Base-by-base conservation (phyloP, 2,329 filamentous ascomycete species). In the Aspergillus sp. region DNA sequence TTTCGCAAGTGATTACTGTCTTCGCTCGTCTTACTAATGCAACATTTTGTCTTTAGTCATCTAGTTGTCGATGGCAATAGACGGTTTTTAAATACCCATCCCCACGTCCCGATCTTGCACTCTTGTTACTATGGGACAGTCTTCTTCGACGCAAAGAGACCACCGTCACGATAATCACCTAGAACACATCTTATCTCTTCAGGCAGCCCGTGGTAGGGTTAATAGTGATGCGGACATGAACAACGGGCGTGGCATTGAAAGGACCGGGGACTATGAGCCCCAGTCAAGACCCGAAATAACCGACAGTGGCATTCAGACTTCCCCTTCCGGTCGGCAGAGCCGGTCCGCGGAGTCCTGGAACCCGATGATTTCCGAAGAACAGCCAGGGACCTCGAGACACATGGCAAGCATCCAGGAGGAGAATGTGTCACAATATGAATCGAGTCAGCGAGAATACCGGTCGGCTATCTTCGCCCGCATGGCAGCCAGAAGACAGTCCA, bases 111-210 rank as follows among this genome's bases (percentile, higher is more conserved):
- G 52, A 58, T 57, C 49, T 60, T 60, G 52, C 50, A 52, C 62
- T 52, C 55, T 54, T 66, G 67, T 65, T 75, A 74, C 71, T 75
- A 79, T 79, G 77, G 77, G 77, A 71, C 77, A 78, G 67, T 72
- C 72, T 64, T 75, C 75, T 50, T 79, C 77, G 50, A 75, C 75
- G 32, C 75, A 77, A 67, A 69, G 74, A 70, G 66, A 74, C 63
- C 64, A 67, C 57, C 67, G 69, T 56, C 69, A 72, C 58, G 69
- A 62, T 58, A 67, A 63, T 56, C 63, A 63, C 51, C 56, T 65
- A 58, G 66, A 68, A 58, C 59, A 65, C 55, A 60, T 60, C 57
- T 49, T 63, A 54, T 63, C 65, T 47, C 63, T 60, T 49, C 63
- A 67, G 49, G 58, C 57, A 58, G 58, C 58, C 57, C 68, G 62